These are phyloP conservation scores for Beauveria australis DNA, from an alignment of 2,329 filamentous ascomycete genomes.

Conservation along the genomic window DNA sequence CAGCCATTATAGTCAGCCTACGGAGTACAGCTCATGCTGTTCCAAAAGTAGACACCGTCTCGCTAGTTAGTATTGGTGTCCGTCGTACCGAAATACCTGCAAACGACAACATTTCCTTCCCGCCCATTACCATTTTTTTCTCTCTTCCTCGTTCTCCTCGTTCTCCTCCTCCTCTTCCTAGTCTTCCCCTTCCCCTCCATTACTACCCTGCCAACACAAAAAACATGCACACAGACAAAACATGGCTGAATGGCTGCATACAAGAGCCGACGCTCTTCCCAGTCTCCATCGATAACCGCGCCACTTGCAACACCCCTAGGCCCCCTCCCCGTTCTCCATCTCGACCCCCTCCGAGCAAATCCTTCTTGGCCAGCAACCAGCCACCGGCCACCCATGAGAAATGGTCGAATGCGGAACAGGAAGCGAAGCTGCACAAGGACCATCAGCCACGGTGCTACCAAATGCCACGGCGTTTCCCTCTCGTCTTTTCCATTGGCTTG, in stretches of 20 bases:
- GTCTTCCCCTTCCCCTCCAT: not conserved
- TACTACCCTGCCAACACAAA: not conserved
- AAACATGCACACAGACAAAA: not conserved
- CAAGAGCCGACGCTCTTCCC: not conserved
- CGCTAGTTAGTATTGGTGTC: too few species aligned
- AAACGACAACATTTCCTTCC: not conserved
- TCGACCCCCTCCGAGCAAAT: not conserved
- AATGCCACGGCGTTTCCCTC: not conserved
- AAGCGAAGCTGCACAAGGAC: not conserved
- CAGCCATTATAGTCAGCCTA: too few species aligned
- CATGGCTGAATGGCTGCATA: not conserved
- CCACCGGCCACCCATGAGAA: not conserved
- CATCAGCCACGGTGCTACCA: not conserved
- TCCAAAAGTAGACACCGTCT: not conserved
- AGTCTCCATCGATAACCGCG: constrained; percentile 3
- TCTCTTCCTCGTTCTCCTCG: not conserved
- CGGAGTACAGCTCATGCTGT: not conserved
- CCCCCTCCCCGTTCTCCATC: not conserved
- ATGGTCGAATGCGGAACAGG: not conserved
- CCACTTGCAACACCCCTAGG: not conserved
- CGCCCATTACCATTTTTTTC: not conserved
- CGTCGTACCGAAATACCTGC: not conserved
- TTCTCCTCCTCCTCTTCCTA: not conserved
- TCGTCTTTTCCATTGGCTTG: not conserved
- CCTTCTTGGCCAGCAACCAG: not conserved